A percentile compares a stretch with the other conserved stretches of the same genome.
Evolutionary conservation across 441 rosid species (phyloP).

Genomic region (Eutrema salsugineum): DNA sequence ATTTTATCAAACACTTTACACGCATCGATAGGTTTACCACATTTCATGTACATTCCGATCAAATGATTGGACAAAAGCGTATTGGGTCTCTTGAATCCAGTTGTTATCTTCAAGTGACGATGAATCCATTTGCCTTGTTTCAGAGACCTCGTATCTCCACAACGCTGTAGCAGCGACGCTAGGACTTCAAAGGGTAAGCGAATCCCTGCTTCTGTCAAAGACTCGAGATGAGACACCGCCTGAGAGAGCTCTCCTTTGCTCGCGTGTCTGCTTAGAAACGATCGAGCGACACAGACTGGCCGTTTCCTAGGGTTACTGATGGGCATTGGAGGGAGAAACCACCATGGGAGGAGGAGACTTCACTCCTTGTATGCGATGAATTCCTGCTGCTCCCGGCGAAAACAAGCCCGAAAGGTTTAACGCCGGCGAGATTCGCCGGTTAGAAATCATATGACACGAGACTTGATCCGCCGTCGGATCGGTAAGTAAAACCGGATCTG

Average conservation of each 20-base stretch:
- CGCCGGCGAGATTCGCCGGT: conserved; percentile 46
- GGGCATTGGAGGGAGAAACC: conserved; percentile 56
- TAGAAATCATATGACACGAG: conserved; percentile 33
- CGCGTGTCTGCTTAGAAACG: conserved; percentile 37
- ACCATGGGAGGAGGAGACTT: conserved; percentile 39
- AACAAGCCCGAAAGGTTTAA: conserved; percentile 7
- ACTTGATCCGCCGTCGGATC: conserved; percentile 28
- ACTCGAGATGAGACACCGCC: conserved; percentile 55
- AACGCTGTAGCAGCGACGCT: conserved; percentile 42
- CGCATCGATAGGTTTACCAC: conserved; percentile 46
- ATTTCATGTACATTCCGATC: conserved; percentile 48
- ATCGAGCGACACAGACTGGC: conserved; percentile 37
- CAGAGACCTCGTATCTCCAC: conserved; percentile 49
- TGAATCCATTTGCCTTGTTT: conserved; percentile 67
- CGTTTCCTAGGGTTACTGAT: conserved; percentile 31
- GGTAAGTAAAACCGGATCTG: conserved; percentile 26
- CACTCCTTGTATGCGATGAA: not conserved
- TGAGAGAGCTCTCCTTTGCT: conserved; percentile 38
- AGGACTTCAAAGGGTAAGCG: conserved; percentile 51
- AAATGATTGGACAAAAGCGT: conserved; percentile 53
- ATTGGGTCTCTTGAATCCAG: conserved; percentile 46
- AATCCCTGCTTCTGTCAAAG: conserved; percentile 47
- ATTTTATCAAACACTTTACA: conserved; percentile 63
- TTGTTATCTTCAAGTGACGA: conserved; percentile 71
- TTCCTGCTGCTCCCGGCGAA: not conserved